Base-by-base conservation (phyloP, 2,329 filamentous ascomycete genomes). In the Aspergillus intermedius region DNA sequence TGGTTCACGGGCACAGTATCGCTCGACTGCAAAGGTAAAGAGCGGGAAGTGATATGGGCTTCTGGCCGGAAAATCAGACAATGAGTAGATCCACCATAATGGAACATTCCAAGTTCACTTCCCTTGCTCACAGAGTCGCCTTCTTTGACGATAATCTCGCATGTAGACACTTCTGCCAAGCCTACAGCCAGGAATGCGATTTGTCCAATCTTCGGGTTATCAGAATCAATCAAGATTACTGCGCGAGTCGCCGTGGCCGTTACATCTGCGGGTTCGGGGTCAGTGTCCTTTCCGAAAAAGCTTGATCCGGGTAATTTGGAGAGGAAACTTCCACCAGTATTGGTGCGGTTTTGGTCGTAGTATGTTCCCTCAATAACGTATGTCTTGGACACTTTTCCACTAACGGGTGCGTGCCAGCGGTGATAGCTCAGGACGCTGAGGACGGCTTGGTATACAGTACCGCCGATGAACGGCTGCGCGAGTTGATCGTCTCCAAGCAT, bases 111-210 rank as follows among this genome's bases (percentile, higher is more conserved):
- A 39, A 82, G 73, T 69, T 88, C 70, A 6, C 88, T 78, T 1
- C 86, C 86, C 73, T 88, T 88, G 49, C 74, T 72, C 13, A 89
- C 61, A 43, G 76, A 73, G 60, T 88, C 76, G 0, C 83, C 84
- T 59, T 82, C 78, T 57, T 75, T 74, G 7, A 87, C 83, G 0
- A 79, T 84, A 41, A 87, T 81, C 45, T 88, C 83, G 58, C 84
- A 88, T 0, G 83, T 82, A 49, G 78, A 83, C 8, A 88, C 85
- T 67, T 90, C 86, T 37, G 81, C 82, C 86, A 89, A 88, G 2
- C 86, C 86, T 4, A 89, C 77, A 2, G 78, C 81, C 12, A 89
- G 71, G 54, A 88, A 84, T 0, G 77, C 82, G 73, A 89, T 77
- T 30, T 88, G 66, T 0, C 86, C 86, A 34, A 89, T 81, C 1